Conservation (phyloP, 768 basidiomycete species). For the Suillus brevipes region DNA sequence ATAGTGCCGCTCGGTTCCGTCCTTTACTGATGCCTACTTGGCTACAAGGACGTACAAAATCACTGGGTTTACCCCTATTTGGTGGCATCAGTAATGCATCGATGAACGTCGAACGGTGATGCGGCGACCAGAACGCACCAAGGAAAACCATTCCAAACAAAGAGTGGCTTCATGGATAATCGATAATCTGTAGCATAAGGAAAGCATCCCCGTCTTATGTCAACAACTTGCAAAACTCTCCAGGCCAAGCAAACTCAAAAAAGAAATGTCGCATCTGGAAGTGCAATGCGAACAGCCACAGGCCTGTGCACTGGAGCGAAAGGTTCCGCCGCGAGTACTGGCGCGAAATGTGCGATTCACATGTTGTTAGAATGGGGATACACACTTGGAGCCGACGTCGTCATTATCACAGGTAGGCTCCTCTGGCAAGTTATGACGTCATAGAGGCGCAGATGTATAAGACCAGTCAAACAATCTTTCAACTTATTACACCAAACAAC, state of each 20-base stretch:
- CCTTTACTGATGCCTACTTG: conserved; percentile 17
- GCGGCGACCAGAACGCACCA: conserved; percentile 15
- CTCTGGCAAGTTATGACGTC: neutral
- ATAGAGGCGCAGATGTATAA: neutral
- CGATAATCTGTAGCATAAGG: too few relatives aligned
- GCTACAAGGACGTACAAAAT: conserved; percentile 17
- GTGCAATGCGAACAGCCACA: conserved; percentile 22
- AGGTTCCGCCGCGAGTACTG: conserved; percentile 5
- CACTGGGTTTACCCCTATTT: conserved; percentile 14
- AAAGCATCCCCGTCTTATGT: conserved; percentile 1
- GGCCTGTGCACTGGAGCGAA: conserved; percentile 5
- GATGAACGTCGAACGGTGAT: neutral
- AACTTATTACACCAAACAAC: neutral
- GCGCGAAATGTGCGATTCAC: conserved; percentile 7
- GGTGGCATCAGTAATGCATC: too few relatives aligned
- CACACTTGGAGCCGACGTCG: neutral
- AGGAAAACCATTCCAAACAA: conserved; percentile 24
- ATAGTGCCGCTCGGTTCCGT: conserved; percentile 17
- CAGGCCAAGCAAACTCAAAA: conserved; percentile 28
- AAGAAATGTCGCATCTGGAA: conserved; percentile 21
- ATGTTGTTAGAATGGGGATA: neutral
- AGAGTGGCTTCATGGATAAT: conserved; percentile 35
- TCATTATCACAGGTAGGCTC: too few relatives aligned
- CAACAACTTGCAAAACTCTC: conserved; percentile 26
- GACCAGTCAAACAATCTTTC: neutral